Evolutionary conservation across 495 filamentous ascomycete genomes (phyloP).

Genomic region (Xeromyces bisporus): DNA sequence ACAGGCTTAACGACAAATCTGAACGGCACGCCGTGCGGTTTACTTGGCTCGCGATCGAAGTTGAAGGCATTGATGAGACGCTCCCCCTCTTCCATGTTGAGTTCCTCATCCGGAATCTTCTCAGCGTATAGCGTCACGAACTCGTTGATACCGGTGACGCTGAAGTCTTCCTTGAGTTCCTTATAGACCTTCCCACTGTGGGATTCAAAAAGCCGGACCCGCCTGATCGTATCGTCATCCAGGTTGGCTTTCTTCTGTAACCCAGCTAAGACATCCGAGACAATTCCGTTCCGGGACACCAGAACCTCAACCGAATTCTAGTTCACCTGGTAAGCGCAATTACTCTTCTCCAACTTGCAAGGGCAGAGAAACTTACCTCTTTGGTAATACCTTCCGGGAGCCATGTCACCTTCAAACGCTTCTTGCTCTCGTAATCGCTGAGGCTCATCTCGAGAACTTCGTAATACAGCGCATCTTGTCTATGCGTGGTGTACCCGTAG

Average conservation of each 20-base stretch:
- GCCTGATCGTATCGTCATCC: conserved; percentile 48
- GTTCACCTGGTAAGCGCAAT: neutral
- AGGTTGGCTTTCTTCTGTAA: conserved; percentile 68
- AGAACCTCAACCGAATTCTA: conserved; percentile 58
- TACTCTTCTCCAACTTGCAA: neutral
- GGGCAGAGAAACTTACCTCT: conserved; percentile 39
- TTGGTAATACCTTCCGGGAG: conserved; percentile 81
- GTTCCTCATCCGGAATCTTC: conserved; percentile 63
- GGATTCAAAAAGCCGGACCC: conserved; percentile 63
- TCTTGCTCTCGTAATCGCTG: conserved; percentile 83
- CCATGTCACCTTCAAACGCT: conserved; percentile 61
- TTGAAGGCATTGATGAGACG: conserved; percentile 64
- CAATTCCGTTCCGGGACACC: conserved; percentile 62
- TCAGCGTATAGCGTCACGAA: conserved; percentile 71
- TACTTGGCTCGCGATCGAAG: conserved; percentile 72
- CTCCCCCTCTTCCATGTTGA: conserved; percentile 37
- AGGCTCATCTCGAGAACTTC: conserved; percentile 88
- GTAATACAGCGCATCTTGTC: conserved; percentile 64
- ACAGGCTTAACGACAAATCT: conserved; percentile 74
- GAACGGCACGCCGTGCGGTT: conserved; percentile 75
- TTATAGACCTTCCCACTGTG: conserved; percentile 66
- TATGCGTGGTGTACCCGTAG: conserved; percentile 49
- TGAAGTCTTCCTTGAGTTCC: conserved; percentile 44
- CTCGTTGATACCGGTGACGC: conserved; percentile 63
- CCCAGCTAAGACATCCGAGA: conserved; percentile 56